Evolutionary conservation across 345 rosid species (phyloP), one percentile per base, ranked within the genome.

Genomic region (Acer campestre): DNA sequence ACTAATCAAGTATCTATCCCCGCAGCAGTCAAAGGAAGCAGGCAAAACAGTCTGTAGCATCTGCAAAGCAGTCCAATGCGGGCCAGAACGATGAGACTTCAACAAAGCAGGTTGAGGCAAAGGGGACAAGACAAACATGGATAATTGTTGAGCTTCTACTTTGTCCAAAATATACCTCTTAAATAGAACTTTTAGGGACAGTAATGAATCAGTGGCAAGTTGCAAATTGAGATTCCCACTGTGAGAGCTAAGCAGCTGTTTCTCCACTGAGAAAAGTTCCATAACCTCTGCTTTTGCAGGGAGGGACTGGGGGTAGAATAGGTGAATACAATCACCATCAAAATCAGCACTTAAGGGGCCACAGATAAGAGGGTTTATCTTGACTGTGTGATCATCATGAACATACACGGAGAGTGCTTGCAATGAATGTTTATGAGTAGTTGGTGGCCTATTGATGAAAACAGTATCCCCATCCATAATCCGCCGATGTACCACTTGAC

Each of bases 341-440:
- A 96, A 96, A 81, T 96, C 99, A 78, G 99, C 98, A 86, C 98
- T 87, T 56, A 96, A 73, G 6, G 99, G 99, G 46, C 93, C 87
- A 84, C 99, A 96, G 61, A 96, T 96, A 12, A 96, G 78, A 35
- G 98, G 99, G 74, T 96, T 96, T 10, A 96, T 94, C 85, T 96
- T 96, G 61, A 96, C 99, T 0, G 95, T 89, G 83, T 96, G 98
- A 76, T 92, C 99, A 66, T 94, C 97, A 48, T 96, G 99, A 25
- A 94, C 85, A 85, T 96, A 96, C 3, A 91, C 97, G 10, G 94
- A 89, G 29, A 96, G 90, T 6, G 99, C 99, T 82, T 94, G 99
- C 18, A 96, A 74, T 2, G 99, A 94, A 80, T 96, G 98, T 75
- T 96, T 94, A 74, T 96, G 99, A 0, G 97, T 96, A 25, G 98